Conservation (phyloP, 495 filamentous ascomycete species). For the Chaetomidium leptoderma region DNA sequence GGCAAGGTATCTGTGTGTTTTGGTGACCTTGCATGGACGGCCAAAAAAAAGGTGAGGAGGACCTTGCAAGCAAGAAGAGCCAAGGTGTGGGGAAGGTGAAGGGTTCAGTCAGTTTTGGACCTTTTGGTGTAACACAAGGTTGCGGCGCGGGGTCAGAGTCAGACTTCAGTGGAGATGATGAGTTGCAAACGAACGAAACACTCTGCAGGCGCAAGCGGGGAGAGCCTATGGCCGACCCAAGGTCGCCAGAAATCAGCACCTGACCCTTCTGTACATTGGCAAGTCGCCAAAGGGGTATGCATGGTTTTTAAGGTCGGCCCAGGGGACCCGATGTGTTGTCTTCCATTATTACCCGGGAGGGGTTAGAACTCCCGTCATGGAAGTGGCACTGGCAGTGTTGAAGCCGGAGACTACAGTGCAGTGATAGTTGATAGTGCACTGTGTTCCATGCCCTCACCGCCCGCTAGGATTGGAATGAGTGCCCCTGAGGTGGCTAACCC, state of each 20-base stretch:
- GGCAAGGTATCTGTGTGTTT: not conserved
- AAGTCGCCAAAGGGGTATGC: not conserved
- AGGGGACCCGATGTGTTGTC: conserved; percentile 6
- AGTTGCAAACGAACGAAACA: not conserved
- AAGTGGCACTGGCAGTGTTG: too few relatives aligned
- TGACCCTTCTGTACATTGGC: conserved; percentile 10
- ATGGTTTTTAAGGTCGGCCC: not conserved
- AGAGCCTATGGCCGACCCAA: not conserved
- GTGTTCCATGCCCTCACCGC: too few relatives aligned
- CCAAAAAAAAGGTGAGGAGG: not conserved
- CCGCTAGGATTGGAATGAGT: too few relatives aligned
- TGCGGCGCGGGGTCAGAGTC: not conserved
- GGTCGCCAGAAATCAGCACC: conserved; percentile 1
- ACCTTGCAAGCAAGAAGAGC: not conserved
- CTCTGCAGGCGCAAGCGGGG: not conserved
- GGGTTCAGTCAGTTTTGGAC: too few relatives aligned
- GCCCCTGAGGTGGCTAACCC: not conserved
- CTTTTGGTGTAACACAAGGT: not conserved
- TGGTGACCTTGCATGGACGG: not conserved
- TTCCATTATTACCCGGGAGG: conserved; percentile 10
- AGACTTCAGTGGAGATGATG: too few relatives aligned
- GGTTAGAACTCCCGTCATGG: too few relatives aligned
- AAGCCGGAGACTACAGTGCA: not conserved
- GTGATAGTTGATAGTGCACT: not conserved
- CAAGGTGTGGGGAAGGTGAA: conserved; percentile 14